Evolutionary conservation across 257 asterid species (phyloP).

Genomic region (Lantana camara): DNA sequence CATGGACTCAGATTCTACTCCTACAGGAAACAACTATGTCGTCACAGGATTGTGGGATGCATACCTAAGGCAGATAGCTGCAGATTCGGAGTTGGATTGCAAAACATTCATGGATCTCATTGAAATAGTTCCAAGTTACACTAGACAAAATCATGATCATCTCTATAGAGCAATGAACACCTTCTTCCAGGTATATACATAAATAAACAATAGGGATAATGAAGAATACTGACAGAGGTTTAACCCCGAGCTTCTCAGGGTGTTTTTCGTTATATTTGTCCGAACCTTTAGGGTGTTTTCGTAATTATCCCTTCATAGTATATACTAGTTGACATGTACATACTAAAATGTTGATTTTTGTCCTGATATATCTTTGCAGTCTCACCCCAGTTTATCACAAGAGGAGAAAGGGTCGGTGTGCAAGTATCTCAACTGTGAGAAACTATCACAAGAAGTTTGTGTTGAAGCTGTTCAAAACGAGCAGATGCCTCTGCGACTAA

Average conservation of each 20-base stretch:
- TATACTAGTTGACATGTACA: too few species aligned
- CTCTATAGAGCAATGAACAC: conserved; percentile 59
- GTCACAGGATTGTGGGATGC: conserved; percentile 69
- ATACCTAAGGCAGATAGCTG: conserved; percentile 53
- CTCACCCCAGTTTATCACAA: conserved; percentile 55
- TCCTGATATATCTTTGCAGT: conserved; percentile 35
- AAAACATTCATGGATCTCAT: conserved; percentile 54
- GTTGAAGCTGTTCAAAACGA: conserved; percentile 74
- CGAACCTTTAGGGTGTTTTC: too few species aligned
- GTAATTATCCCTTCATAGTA: too few species aligned
- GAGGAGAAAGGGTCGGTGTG: conserved; percentile 64
- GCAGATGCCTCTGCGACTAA: conserved; percentile 66
- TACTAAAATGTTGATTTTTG: too few species aligned
- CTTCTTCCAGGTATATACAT: conserved; percentile 48
- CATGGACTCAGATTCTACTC: conserved; percentile 34
- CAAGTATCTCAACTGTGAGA: conserved; percentile 71
- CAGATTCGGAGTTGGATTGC: conserved; percentile 40
- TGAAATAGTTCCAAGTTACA: conserved; percentile 53
- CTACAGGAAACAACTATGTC: conserved; percentile 29
- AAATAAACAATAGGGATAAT: too few species aligned
- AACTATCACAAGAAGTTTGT: conserved; percentile 63
- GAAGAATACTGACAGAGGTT: too few species aligned
- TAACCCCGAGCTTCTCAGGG: too few species aligned
- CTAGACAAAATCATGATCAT: conserved; percentile 65
- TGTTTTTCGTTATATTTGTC: too few species aligned